phyloP scores from a whole-genome alignment of 2,329 filamentous ascomycete species.

The Zasmidium cellare region DNA sequence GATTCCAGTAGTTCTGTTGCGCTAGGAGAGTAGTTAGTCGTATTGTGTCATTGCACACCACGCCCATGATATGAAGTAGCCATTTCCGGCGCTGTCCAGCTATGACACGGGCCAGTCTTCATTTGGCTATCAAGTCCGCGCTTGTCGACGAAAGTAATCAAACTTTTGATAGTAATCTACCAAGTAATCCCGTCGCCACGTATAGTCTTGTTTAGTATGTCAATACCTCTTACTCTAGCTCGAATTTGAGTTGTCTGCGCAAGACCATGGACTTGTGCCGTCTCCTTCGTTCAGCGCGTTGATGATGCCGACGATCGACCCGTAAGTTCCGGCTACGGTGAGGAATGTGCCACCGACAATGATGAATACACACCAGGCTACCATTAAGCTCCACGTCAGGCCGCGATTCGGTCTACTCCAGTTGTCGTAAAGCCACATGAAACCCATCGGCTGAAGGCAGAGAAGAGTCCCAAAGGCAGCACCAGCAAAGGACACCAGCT shows the following conservation, averaged over 20 bases:
- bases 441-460: slow-evolving; percentile 36
- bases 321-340: slow-evolving; percentile 47
- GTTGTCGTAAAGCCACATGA: slow-evolving; percentile 48
- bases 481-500: slow-evolving; percentile 27
- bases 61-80: too few relatives aligned
- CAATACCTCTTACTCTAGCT: background rate
- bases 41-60: too few relatives aligned
- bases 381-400: slow-evolving; percentile 8
- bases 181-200: too few relatives aligned
- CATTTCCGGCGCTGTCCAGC: too few relatives aligned
- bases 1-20: too few relatives aligned
- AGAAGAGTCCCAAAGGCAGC: slow-evolving; percentile 26
- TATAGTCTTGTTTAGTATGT: too few relatives aligned
- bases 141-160: too few relatives aligned
- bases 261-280: slow-evolving; percentile 21
- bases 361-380: slow-evolving; percentile 30
- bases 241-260: slow-evolving; percentile 21
- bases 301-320: slow-evolving; percentile 43
- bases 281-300: slow-evolving; percentile 18
- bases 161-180: too few relatives aligned
- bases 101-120: too few relatives aligned
- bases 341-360: slow-evolving; percentile 42
- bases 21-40: too few relatives aligned
- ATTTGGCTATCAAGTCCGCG: too few relatives aligned
- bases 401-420: slow-evolving; percentile 26